These are phyloP conservation scores for Euphorbia schlechtendalii DNA, from an alignment of 441 rosid genomes.

Conservation along the genomic window DNA sequence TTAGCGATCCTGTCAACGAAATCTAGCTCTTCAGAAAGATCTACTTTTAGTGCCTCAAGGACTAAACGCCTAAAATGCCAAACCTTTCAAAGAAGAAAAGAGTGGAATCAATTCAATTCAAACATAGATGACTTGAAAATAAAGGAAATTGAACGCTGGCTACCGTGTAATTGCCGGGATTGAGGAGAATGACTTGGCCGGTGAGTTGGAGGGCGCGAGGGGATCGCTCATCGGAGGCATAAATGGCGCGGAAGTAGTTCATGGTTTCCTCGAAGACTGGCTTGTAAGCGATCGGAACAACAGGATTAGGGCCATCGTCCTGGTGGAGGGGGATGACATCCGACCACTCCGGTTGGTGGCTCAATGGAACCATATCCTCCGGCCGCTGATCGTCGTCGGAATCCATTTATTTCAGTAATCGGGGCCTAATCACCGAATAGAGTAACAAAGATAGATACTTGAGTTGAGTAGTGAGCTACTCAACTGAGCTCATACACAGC, in stretches of 20 bases:
- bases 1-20: constrained; percentile 53
- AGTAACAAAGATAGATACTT: background rate
- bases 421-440: background rate
- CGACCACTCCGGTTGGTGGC: constrained; percentile 63
- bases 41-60: constrained; percentile 46
- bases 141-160: background rate
- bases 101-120: constrained; percentile 2
- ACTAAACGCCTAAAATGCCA: constrained; percentile 90
- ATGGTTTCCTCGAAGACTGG: constrained; percentile 77
- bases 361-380: constrained; percentile 31
- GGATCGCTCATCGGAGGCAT: constrained; percentile 64
- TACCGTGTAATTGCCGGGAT: constrained; percentile 95
- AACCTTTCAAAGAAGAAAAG: constrained; percentile 39
- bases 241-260: constrained; percentile 89
- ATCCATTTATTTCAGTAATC: constrained; percentile 23
- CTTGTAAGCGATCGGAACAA: constrained; percentile 76
- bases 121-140: background rate
- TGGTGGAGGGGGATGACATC: constrained; percentile 72
- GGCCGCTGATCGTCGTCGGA: constrained; percentile 24
- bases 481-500: no score
- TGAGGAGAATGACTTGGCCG: constrained; percentile 45
- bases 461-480: no score
- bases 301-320: constrained; percentile 87
- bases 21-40: constrained; percentile 48
- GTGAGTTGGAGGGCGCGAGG: constrained; percentile 72